Evolutionary conservation across 192 early-diverging fungal genomes (phyloP).

Genomic region (Coemansia sp.): DNA sequence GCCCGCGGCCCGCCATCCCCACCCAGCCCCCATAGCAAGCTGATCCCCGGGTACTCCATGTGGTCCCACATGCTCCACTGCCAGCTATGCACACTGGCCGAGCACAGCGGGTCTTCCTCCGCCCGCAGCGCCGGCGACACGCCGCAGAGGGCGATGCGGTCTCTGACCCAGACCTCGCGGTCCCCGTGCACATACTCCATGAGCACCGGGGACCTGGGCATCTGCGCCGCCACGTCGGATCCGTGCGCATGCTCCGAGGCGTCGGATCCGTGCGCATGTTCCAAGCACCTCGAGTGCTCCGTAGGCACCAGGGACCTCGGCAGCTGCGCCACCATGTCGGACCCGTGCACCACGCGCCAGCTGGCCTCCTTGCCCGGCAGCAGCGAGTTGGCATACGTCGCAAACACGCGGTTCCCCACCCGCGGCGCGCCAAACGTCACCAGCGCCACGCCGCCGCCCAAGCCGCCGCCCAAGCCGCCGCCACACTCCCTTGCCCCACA

Average conservation of each 20-base stretch:
- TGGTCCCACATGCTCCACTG: constrained; percentile 31
- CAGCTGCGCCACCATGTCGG: constrained; percentile 31
- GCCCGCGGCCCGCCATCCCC: constrained; percentile 72
- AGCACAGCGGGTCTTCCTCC: constrained; percentile 18
- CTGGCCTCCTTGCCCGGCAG: no score
- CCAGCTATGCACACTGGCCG: constrained; percentile 20
- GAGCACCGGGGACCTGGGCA: constrained; percentile 13
- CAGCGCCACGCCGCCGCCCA: constrained; percentile 1
- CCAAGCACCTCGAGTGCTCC: no score
- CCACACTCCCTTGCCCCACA: neutral
- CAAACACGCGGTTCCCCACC: constrained; percentile 31
- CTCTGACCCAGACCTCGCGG: constrained; percentile 30
- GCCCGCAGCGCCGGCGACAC: neutral
- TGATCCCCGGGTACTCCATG: no score
- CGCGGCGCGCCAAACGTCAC: constrained; percentile 37
- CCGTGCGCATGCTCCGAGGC: no score
- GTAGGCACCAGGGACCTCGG: constrained; percentile 8
- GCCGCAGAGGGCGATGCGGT: neutral
- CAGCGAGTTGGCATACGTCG: constrained; percentile 31
- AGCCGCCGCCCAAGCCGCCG: no score
- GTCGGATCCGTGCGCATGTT: no score
- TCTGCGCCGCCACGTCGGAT: constrained; percentile 25
- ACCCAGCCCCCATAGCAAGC: no score
- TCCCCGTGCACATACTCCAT: constrained; percentile 28
- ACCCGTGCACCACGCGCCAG: constrained; percentile 29